Evolutionary conservation across 2,329 filamentous ascomycete genomes (phyloP).

Genomic region (Sclerotinia subarctica): DNA sequence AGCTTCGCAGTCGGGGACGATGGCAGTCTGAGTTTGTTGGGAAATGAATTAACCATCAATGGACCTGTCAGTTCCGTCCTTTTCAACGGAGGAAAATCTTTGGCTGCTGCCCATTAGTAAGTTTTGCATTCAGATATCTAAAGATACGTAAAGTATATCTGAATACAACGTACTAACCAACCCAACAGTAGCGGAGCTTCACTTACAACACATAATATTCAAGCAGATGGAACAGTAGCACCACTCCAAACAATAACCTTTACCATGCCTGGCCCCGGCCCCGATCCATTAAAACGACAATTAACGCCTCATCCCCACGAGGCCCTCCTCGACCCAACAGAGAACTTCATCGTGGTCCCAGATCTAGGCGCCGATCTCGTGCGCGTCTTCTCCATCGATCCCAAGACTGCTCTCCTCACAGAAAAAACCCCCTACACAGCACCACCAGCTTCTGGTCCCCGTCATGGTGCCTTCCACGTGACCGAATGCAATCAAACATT

Average conservation of each 20-base stretch:
- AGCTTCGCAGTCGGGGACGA: conserved; percentile 38
- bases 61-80: conserved; percentile 40
- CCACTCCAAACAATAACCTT: conserved; percentile 44
- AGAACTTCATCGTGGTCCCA: conserved; percentile 48
- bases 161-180: not conserved
- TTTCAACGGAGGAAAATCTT: conserved; percentile 44
- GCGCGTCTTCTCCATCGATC: conserved; percentile 47
- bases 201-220: conserved; percentile 13
- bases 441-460: conserved; percentile 47
- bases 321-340: conserved; percentile 51
- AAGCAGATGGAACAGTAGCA: conserved; percentile 17
- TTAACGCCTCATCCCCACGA: conserved; percentile 51
- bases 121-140: not conserved
- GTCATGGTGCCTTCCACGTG: conserved; percentile 50
- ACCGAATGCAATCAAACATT: conserved; percentile 30
- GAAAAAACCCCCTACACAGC: conserved; percentile 40
- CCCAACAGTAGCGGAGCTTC: conserved; percentile 29
- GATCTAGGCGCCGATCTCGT: conserved; percentile 53
- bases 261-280: conserved; percentile 39
- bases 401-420: conserved; percentile 39
- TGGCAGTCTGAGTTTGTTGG: conserved; percentile 43
- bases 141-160: not conserved
- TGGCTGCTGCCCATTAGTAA: conserved; percentile 38
- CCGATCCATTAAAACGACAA: conserved; percentile 41
- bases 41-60: conserved; percentile 42